Percentiles rank a stretch among this genome's conserved stretches.
Conservation (phyloP, 768 basidiomycete species). For the Terana coerulea region DNA sequence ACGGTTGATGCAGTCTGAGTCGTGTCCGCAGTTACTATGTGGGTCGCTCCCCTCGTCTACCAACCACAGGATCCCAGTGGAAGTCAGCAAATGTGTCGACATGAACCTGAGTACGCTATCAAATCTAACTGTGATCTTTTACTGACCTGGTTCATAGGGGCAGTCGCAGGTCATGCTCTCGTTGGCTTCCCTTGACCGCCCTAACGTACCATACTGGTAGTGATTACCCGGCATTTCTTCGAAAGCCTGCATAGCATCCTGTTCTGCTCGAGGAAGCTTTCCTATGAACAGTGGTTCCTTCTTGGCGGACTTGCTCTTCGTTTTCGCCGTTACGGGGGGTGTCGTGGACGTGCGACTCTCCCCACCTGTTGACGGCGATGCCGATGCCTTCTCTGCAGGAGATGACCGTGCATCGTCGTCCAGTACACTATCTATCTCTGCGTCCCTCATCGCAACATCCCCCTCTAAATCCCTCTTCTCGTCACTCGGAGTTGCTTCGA, state of each 20-base stretch:
- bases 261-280: conserved; percentile 73
- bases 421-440: conserved; percentile 10
- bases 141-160: conserved; percentile 76
- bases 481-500: conserved; percentile 4
- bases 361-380: conserved; percentile 27
- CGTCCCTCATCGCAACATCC: conserved; percentile 4
- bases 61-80: no score
- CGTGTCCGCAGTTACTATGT: conserved; percentile 74
- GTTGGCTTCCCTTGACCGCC: conserved; percentile 81
- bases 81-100: no score
- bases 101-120: no score
- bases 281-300: conserved; percentile 67
- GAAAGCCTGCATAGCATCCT: conserved; percentile 70
- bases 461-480: background rate
- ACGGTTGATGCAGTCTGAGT: conserved; percentile 94
- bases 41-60: no score
- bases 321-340: conserved; percentile 26
- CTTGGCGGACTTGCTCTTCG: conserved; percentile 31
- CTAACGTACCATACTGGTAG: conserved; percentile 85
- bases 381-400: conserved; percentile 15
- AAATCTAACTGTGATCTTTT: background rate
- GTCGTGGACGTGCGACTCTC: conserved; percentile 28
- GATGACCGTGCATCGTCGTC: conserved; percentile 9
- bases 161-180: conserved; percentile 98
- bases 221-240: conserved; percentile 70